Evolutionary conservation across 2,329 filamentous ascomycete species (phyloP), one percentile per base, ranked within the genome.

Genomic region (Penicillium brasilianum): DNA sequence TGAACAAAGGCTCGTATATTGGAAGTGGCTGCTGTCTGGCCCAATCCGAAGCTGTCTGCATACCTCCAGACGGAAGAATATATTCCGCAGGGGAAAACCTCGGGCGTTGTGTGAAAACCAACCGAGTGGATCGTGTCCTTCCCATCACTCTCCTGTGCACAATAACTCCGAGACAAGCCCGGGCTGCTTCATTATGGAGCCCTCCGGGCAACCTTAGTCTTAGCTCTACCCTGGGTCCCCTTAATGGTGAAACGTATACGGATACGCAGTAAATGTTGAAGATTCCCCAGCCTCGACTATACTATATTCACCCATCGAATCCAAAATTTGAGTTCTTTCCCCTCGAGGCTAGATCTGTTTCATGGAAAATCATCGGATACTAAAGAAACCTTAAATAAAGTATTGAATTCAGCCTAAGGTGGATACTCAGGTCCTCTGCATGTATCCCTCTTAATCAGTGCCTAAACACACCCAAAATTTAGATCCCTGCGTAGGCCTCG

Each of bases 81-180:
- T n/a, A 28, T 9, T 48, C 44, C 44, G 44, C 14, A 30, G 16
- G 44, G 16, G n/a, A n/a, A 30, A 9, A 28, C 10, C 7, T 16
- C 14, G 22, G 44, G 4, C 7, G 8, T n/a, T n/a, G n/a, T 14
- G 14, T 46, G 9, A 11, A 28, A 8, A 46, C 43, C 22, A 48
- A 48, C 25, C 44, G n/a, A 10, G 30, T 51, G 30, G 30, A 51
- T 16, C 30, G 10, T 51, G 10, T 18, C 49, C 30, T 16, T 4
- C n/a, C 30, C n/a, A 51, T 36, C 30, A 3, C 11, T 14, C 8
- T 34, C 18, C 49, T n/a, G 25, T 51, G 49, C 30, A 51, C 13
- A 51, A 51, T 51, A 51, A 16, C 22, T 51, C 49, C 49, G 49
- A 51, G 30, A 36, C 49, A 22, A 51, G n/a, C n/a, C n/a, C n/a